A percentile compares a stretch with the other conserved stretches of the same genome.
phyloP scores from a whole-genome alignment of 2,329 filamentous ascomycete species.

The Fusarium burgessii region DNA sequence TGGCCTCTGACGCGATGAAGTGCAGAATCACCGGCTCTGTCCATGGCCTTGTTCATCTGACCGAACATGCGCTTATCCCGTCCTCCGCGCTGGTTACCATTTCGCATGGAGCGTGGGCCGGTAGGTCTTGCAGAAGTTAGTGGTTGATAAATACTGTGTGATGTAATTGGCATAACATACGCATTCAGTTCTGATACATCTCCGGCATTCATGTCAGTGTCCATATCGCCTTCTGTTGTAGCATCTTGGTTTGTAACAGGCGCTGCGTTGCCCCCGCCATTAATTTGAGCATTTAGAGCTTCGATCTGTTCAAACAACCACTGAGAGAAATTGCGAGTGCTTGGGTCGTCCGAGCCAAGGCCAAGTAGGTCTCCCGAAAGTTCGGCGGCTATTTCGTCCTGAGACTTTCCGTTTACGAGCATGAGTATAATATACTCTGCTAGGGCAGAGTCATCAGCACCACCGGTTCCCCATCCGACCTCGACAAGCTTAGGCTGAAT shows the following conservation, averaged over 20 bases:
- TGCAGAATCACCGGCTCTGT: constrained; percentile 78
- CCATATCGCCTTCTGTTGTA: constrained; percentile 61
- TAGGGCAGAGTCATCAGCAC: constrained; percentile 81
- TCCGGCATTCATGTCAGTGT: constrained; percentile 79
- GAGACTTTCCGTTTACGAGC: constrained; percentile 94
- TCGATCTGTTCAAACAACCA: constrained; percentile 96
- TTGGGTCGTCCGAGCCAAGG: constrained; percentile 84
- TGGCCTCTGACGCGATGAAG: constrained; percentile 83
- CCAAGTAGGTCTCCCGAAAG: constrained; percentile 88
- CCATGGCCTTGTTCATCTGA: constrained; percentile 85
- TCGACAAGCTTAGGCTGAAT: constrained; percentile 94
- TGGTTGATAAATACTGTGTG: constrained; percentile 28
- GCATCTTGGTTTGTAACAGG: constrained; percentile 53
- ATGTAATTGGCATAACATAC: constrained; percentile 58
- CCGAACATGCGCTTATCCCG: constrained; percentile 87
- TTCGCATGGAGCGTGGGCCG: constrained; percentile 94
- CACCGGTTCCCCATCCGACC: constrained; percentile 89
- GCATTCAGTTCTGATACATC: constrained; percentile 65
- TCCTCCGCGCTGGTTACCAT: constrained; percentile 66
- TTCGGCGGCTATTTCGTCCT: constrained; percentile 89
- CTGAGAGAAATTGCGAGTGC: constrained; percentile 83
- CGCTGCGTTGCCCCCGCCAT: constrained; percentile 57
- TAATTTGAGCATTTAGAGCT: constrained; percentile 71
- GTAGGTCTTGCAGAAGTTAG: constrained; percentile 78
- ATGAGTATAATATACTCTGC: constrained; percentile 98